Evolutionary conservation across 1,139 yeast genomes (phyloP), one percentile per base, ranked within the genome.

Genomic region (Zygoascus sp.): DNA sequence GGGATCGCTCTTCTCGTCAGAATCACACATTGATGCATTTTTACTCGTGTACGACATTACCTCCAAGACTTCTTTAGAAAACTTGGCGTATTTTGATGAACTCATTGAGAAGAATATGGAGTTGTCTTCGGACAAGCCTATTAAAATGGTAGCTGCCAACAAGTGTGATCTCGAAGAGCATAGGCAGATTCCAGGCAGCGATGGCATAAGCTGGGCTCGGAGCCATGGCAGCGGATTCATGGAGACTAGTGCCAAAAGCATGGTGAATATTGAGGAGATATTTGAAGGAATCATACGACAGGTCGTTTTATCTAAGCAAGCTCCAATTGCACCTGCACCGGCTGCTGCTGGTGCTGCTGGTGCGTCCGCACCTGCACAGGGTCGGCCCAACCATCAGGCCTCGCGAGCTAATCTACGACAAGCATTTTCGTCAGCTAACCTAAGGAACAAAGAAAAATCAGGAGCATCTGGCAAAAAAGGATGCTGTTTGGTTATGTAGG

Each of bases 21-120:
- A 88, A 81, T 77, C 94, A 56, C 81, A 92, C 9, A 96, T 96
- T 42, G 95, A 88, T 64, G 97, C 96, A 15, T 89, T 87, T 61
- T 68, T 89, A 46, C 70, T 89, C 53, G 96, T 88, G 15, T 89
- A 89, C 64, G 86, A 94, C 32, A 90, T 89, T 55, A 87, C 92
- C 47, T 85, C 89, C 51, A 74, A 81, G 52, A 81, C 81, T 58
- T 84, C 95, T 5, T 76, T 87, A 59, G 89, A 87, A 59, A 95
- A 88, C 65, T 73, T 89, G 58, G 77, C 81, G 59, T 79, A 82
- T 40, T 89, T 88, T 60, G 82, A 86, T 65, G 95, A 87, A 59
- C 92, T 88, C 65, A 87, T 89, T 51, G 76, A 80, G 55, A 74
- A 95, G 61, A 95, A 87, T 50, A 83, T 85, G 64, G 96, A 64